Conservation (phyloP, 2,329 filamentous ascomycete species). For the Cordyceps sp. region DNA sequence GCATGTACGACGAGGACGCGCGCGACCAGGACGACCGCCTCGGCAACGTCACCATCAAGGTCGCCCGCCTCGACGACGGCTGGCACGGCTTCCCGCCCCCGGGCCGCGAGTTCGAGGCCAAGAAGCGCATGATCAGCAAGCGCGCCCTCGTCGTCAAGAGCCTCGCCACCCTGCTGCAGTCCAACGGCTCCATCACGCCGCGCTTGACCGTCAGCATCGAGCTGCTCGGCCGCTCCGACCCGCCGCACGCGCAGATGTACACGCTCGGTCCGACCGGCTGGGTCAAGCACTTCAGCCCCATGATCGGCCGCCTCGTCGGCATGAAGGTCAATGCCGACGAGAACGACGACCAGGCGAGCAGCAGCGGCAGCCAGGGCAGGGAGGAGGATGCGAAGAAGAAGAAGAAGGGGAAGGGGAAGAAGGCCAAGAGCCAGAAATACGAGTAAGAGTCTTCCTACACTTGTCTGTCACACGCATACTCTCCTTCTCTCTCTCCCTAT, state of each 20-base stretch:
- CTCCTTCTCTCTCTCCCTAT: too few relatives aligned
- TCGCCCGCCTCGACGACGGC: constrained; percentile 38
- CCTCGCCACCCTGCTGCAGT: constrained; percentile 44
- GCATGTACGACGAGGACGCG: constrained; percentile 80
- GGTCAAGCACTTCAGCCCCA: constrained; percentile 74
- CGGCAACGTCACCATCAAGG: constrained; percentile 64
- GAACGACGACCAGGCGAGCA: constrained; percentile 19
- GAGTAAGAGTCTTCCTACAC: too few relatives aligned
- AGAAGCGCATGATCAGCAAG: constrained; percentile 77
- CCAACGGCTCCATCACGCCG: constrained; percentile 50
- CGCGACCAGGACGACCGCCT: constrained; percentile 75
- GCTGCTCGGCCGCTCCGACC: constrained; percentile 60
- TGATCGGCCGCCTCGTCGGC: constrained; percentile 70
- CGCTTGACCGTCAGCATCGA: constrained; percentile 57
- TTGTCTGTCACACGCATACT: too few relatives aligned
- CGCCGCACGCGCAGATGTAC: constrained; percentile 52
- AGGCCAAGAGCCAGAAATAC: constrained; percentile 46
- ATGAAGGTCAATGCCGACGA: constrained; percentile 50
- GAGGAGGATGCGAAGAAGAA: not conserved
- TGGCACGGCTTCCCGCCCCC: constrained; percentile 53
- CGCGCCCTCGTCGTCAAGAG: constrained; percentile 65
- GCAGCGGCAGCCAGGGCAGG: constrained; percentile 2
- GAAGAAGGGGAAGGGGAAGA: constrained; percentile 22
- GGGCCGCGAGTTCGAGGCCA: constrained; percentile 47
- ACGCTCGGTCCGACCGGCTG: constrained; percentile 62